phyloP scores from a whole-genome alignment of 441 rosid species.

The Brassica balearica region DNA sequence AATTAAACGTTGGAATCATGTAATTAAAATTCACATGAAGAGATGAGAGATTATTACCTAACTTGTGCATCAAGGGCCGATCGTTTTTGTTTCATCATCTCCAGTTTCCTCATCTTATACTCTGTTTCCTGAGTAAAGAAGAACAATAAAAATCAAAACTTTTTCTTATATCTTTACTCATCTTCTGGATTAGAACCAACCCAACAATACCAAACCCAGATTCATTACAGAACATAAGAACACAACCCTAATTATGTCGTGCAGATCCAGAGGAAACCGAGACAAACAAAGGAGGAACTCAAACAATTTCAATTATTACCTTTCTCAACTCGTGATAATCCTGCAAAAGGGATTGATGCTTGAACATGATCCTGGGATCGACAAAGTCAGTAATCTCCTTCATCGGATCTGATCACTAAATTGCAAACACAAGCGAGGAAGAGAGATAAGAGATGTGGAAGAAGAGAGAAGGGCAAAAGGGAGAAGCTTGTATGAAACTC shows the following conservation, averaged over 20 bases:
- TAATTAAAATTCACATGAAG: not conserved
- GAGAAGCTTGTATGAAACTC: slow-evolving; percentile 20
- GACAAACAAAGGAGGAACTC: slow-evolving; percentile 22
- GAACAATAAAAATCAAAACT: slow-evolving; percentile 4
- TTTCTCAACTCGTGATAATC: slow-evolving; percentile 65
- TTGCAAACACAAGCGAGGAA: slow-evolving; percentile 15
- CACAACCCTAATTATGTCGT: not conserved
- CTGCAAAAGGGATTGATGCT: slow-evolving; percentile 69
- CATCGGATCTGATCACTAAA: slow-evolving; percentile 50
- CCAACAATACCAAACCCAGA: slow-evolving; percentile 27
- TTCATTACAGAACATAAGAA: slow-evolving; percentile 3
- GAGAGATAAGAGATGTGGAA: slow-evolving; percentile 23
- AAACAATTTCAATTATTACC: slow-evolving; percentile 51
- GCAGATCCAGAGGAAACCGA: slow-evolving; percentile 49
- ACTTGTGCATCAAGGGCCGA: slow-evolving; percentile 70
- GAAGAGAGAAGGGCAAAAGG: not conserved
- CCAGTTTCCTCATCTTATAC: slow-evolving; percentile 54
- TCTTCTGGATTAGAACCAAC: not conserved
- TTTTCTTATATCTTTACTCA: not conserved
- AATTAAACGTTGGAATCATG: slow-evolving; percentile 20
- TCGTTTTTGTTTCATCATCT: slow-evolving; percentile 61
- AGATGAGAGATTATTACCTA: slow-evolving; percentile 53
- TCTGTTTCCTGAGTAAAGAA: slow-evolving; percentile 65
- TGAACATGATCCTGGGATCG: slow-evolving; percentile 58
- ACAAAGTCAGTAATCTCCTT: slow-evolving; percentile 51